Base-by-base conservation (phyloP, 768 basidiomycete genomes). In the Psilocybe tampanensis region DNA sequence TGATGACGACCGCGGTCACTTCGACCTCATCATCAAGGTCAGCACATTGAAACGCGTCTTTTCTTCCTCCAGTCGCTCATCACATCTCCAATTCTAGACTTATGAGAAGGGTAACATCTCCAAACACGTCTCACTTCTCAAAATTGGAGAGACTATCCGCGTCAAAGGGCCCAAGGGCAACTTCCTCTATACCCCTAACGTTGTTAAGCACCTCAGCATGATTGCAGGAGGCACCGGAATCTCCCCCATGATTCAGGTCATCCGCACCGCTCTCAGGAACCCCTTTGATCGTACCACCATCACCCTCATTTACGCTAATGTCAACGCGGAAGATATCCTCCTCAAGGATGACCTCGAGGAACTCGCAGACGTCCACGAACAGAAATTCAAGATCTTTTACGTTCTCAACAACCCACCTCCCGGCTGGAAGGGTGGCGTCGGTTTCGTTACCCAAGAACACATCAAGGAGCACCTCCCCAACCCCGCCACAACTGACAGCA, bases 71-170 rank as follows among this genome's bases (percentile, higher is more conserved):
- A 54, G 29, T 29, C 19, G 26, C 50, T 32, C 42, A 42, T 58
- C 29, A 56, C 41, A 12, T 48, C 48, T n/a, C 47, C 51, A 51
- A 45, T 42, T 33, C 45, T 33, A 97, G 95, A 85, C 94, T 7
- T 99, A 99, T 68, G 96, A 98, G 69, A 89, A 92, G 70, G 97
- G 97, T 57, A 98, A 98, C 80, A 92, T 99, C 70, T 98, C 97
- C 9, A 85, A 88, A 60, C 85, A 92, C 73, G 78, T 98, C 66
- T 82, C 85, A 13, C 75, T 84, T 44, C 84, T 98, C 68, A 93
- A 90, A 60, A 80, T 95, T 41, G 95, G 95, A 58, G 88, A 98
- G 76, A 88, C 81, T 47, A 80, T 97, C 63, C 88, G 86, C 62
- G 83, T 98, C 78, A 96, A 95, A 73, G 97, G 97, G 1, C 97